These are phyloP conservation scores for Paxillus ammoniavirescens DNA, from an alignment of 768 basidiomycete species.

Conservation along the genomic window DNA sequence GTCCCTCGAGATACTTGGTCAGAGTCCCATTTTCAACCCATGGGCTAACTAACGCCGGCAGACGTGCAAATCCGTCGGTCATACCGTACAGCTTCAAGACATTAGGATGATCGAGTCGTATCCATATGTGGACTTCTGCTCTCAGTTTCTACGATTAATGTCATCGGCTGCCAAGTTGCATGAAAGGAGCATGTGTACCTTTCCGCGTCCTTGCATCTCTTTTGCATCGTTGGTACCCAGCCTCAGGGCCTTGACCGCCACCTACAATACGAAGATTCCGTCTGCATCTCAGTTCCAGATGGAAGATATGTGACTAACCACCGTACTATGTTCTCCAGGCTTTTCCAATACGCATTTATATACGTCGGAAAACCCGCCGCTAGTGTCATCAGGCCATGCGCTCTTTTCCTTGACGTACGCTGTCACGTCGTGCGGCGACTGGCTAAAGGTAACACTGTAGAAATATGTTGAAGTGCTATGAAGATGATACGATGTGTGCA, in stretches of 20 bases:
- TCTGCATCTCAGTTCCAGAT: background rate
- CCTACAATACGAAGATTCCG: background rate
- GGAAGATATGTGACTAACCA: background rate
- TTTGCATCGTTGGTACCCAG: background rate
- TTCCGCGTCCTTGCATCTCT: conserved; percentile 2
- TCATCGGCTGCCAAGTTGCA: too few relatives aligned
- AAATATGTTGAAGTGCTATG: too few relatives aligned
- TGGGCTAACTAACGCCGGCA: conserved; percentile 38
- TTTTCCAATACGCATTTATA: conserved; percentile 37
- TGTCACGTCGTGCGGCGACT: conserved; percentile 16
- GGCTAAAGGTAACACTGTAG: too few relatives aligned
- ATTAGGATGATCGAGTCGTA: conserved; percentile 35
- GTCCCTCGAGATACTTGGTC: conserved; percentile 37
- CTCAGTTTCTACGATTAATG: conserved; percentile 17
- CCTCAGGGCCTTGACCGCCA: conserved; percentile 5
- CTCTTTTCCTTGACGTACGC: conserved; percentile 33
- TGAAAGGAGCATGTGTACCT: background rate
- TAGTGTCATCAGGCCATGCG: conserved; percentile 29
- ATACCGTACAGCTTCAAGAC: conserved; percentile 37
- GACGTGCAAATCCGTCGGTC: conserved; percentile 38
- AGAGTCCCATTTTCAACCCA: conserved; percentile 42
- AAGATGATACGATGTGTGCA: too few relatives aligned
- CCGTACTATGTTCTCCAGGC: background rate
- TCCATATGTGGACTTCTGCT: conserved; percentile 39
- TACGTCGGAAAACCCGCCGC: conserved; percentile 46